Conservation (phyloP, 139 green algal genomes). For the Coelastrella sp. region DNA sequence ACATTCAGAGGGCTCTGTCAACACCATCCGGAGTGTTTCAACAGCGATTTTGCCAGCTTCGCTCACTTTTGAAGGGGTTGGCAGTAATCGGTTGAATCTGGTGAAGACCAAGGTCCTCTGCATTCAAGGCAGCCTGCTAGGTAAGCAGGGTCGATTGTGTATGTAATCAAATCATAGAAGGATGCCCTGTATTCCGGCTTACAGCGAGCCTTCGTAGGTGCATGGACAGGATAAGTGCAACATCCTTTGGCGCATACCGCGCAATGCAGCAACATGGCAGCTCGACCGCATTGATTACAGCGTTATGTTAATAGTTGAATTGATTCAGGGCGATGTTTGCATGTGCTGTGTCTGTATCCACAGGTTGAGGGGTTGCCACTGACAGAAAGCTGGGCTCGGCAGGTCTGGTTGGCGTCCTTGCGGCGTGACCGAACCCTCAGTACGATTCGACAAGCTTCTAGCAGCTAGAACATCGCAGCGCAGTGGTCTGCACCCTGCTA, state of each 20-base stretch:
- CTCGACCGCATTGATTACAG: neutral
- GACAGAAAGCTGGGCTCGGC: neutral
- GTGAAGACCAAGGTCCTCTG: too few relatives aligned
- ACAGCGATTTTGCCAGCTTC: too few relatives aligned
- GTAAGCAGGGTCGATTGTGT: too few relatives aligned
- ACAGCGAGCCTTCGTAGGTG: neutral
- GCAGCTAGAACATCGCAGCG: neutral
- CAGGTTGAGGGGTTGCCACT: neutral
- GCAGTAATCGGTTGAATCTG: too few relatives aligned
- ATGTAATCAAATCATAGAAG: too few relatives aligned
- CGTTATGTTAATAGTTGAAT: neutral
- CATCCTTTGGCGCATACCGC: neutral
- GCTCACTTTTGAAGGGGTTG: too few relatives aligned
- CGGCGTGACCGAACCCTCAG: neutral
- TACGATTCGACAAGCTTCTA: neutral
- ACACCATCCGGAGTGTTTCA: too few relatives aligned
- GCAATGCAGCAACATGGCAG: neutral
- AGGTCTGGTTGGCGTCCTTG: neutral
- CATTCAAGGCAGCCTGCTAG: too few relatives aligned
- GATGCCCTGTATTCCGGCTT: neutral
- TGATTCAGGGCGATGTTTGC: neutral
- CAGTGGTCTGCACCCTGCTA: neutral
- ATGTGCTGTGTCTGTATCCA: neutral
- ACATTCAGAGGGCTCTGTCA: too few relatives aligned
- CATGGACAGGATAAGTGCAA: neutral